Conservation (phyloP, 208 protist species). For the Leishmania tarentolae region DNA sequence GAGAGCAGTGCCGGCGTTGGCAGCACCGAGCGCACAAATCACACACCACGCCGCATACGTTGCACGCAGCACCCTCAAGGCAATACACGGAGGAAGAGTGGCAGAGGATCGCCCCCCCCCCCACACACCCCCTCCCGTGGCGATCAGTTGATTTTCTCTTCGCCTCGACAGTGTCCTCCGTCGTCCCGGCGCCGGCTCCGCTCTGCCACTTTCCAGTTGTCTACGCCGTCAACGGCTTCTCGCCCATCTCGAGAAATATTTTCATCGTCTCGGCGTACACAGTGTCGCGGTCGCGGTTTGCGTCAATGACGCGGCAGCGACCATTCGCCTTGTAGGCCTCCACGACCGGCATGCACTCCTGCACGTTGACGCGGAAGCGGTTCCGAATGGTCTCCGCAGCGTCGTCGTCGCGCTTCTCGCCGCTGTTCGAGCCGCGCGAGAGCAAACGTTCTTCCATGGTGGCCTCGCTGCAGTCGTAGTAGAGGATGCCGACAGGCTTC, state of each 20-base stretch:
- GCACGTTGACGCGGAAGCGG: constrained; percentile 78
- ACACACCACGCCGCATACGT: neutral
- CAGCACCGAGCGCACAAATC: too few relatives aligned
- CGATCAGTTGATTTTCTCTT: neutral
- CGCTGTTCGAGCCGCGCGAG: constrained; percentile 33
- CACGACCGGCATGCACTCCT: constrained; percentile 88
- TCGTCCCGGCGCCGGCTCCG: neutral
- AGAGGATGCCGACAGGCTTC: constrained; percentile 63
- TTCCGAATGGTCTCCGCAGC: constrained; percentile 67
- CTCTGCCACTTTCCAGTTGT: neutral
- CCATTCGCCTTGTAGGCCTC: constrained; percentile 68
- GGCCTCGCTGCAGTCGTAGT: constrained; percentile 78
- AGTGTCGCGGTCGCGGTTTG: constrained; percentile 56
- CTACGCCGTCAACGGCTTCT: constrained; percentile 29
- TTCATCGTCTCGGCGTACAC: constrained; percentile 67
- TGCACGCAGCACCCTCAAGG: neutral
- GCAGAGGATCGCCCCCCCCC: neutral
- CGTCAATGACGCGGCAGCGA: constrained; percentile 69
- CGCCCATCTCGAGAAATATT: constrained; percentile 57
- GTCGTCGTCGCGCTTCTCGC: constrained; percentile 73
- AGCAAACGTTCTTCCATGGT: constrained; percentile 81
- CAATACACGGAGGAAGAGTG: neutral
- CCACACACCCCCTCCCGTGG: too few relatives aligned
- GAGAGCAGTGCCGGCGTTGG: neutral
- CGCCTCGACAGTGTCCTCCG: neutral